Base-by-base conservation (phyloP, 257 asterid genomes). In the Solanum ossicruentum region DNA sequence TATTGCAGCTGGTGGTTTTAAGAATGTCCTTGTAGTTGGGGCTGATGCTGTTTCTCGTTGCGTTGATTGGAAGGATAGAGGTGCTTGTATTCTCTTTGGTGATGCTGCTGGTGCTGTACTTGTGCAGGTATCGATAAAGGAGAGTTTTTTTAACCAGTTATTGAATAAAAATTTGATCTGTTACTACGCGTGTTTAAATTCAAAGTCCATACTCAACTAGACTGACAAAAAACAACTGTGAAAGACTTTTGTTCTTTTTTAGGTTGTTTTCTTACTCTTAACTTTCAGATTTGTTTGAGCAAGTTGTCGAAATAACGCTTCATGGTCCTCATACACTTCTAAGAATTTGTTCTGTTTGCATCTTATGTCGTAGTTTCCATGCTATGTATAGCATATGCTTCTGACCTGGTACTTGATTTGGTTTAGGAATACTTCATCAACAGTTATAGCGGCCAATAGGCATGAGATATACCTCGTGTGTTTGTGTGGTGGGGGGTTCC, bases 101-200 rank as follows among this genome's bases (percentile, higher is more conserved):
- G 99, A 97, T 88, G 98, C 94, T 56, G 98, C 98, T 71, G 99
- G 96, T 83, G 98, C 98, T 47, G 98, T 95, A 26, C 80, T 97
- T 85, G 87, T 96, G 79, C 98, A 96, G 94, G 97, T 94, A 88
- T 12, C 5, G 4, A 26, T n/a, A 52, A 28, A 16, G 17, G 54
- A 70, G 23, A 16, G 11, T 39, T 20, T 16, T 32, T 4, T 10
- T 23, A 36, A 32, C 20, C 51, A 69, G 9, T 36, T 10, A 39
- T 20, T 69, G 26, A 69, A 36, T 69, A 69, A 0, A 5, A 18
- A 8, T 16, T 16, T 3, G 5, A 10, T 57, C 63, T 1, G 17
- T 56, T 17, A 3, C 20, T 54, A 54, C 3, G 58, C 6, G 5
- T 16, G 58, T 7, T 63, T 63, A 63, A 32, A 28, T 23, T 15